Conservation (phyloP, 768 basidiomycete species). For the Termitomyces sp. region DNA sequence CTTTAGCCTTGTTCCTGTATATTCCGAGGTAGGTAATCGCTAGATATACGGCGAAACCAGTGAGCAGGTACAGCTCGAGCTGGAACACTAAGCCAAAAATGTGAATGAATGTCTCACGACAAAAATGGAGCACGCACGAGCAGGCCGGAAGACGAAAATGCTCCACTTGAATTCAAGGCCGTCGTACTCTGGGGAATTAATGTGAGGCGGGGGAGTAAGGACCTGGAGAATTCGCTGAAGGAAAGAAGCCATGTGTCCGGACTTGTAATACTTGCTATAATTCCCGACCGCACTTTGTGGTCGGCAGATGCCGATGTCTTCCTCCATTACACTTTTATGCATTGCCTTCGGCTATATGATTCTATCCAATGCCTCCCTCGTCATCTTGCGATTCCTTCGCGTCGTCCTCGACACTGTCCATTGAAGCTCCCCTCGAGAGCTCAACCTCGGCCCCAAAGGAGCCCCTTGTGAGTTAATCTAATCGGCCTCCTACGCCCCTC, state of each 20-base stretch:
- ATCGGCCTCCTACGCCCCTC: not conserved
- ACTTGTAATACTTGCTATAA: not conserved
- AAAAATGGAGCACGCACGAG: constrained; percentile 37
- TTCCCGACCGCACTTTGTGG: not conserved
- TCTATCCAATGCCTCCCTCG: constrained; percentile 2
- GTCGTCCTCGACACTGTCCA: not conserved
- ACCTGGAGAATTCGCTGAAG: constrained; percentile 28
- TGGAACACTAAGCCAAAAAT: constrained; percentile 45
- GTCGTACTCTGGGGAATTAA: constrained; percentile 55
- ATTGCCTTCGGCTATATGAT: not conserved
- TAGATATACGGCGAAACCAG: constrained; percentile 50
- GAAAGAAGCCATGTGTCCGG: constrained; percentile 20
- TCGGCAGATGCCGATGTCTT: constrained; percentile 10
- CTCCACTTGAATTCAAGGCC: constrained; percentile 74
- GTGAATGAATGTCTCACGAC: not conserved
- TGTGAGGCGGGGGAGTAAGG: constrained; percentile 55
- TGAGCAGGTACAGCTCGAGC: constrained; percentile 55
- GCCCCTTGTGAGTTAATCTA: constrained; percentile 8
- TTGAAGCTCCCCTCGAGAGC: not conserved
- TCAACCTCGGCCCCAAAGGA: not conserved
- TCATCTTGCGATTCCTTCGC: constrained; percentile 10
- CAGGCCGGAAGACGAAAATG: constrained; percentile 77
- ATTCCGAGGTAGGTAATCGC: constrained; percentile 56
- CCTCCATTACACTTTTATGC: not conserved
- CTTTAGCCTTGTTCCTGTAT: constrained; percentile 50